phyloP scores from a whole-genome alignment of 2,329 filamentous ascomycete genomes.

The Juglanconis oblonga region DNA sequence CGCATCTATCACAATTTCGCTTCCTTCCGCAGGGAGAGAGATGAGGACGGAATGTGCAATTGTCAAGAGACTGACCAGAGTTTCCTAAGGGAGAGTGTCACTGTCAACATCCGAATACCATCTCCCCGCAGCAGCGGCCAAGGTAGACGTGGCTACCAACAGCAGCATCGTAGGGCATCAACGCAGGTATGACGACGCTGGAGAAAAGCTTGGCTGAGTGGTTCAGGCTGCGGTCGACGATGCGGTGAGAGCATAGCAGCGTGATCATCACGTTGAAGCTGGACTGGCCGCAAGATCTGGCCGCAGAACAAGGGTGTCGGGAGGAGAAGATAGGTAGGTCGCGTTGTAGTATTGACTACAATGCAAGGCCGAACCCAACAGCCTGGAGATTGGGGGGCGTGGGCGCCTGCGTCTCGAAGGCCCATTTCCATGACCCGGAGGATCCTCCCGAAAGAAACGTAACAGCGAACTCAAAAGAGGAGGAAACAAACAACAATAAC shows the following conservation, averaged over 20 bases:
- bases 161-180: background rate
- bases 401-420: background rate
- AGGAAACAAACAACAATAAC: background rate
- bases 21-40: background rate
- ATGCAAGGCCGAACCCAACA: conserved; percentile 4
- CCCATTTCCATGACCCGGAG: background rate
- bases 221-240: background rate
- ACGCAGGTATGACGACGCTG: background rate
- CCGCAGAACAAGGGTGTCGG: background rate
- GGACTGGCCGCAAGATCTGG: background rate
- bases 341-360: background rate
- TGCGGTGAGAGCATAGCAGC: background rate
- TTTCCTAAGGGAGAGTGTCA: background rate
- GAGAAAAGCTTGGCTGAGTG: background rate
- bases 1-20: background rate
- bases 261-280: background rate
- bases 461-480: background rate
- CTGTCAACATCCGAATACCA: background rate
- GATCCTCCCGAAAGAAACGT: background rate
- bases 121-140: background rate
- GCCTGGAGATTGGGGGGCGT: background rate
- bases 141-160: background rate
- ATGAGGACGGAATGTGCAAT: background rate
- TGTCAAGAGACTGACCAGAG: background rate
- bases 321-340: background rate